These are phyloP conservation scores for Acanthamoeba healyi DNA, from an alignment of 208 protist genomes.

Conservation along the genomic window DNA sequence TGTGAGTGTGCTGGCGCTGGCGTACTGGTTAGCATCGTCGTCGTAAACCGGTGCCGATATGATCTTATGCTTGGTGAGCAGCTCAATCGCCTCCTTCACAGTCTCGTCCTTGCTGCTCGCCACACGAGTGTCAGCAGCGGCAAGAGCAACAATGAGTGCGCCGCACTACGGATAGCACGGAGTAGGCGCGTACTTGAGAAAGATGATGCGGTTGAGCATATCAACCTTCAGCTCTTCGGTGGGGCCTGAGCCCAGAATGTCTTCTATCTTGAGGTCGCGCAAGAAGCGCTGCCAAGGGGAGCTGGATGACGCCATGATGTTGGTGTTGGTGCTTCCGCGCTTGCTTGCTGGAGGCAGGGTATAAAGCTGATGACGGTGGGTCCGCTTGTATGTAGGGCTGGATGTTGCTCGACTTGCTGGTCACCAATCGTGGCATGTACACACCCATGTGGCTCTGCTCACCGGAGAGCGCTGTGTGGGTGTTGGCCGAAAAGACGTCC, in stretches of 20 bases:
- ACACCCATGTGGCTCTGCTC: no score
- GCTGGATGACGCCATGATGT: no score
- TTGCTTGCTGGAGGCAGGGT: no score
- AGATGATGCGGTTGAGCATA: background rate
- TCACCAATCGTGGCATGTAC: no score
- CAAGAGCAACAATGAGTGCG: background rate
- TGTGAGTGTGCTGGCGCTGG: background rate
- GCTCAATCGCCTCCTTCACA: constrained; percentile 2
- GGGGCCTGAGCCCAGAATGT: background rate
- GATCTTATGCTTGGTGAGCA: constrained; percentile 13
- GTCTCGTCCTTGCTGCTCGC: constrained; percentile 39
- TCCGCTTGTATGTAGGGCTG: no score
- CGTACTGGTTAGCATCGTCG: background rate
- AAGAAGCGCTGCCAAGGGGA: constrained; percentile 18
- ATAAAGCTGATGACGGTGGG: no score
- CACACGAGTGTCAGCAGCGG: background rate
- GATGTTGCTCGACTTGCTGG: no score
- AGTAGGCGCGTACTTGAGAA: background rate
- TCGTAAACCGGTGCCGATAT: constrained; percentile 30
- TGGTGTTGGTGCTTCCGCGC: no score
- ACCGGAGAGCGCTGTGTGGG: no score
- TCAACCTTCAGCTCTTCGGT: constrained; percentile 60
- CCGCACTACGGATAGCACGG: no score
- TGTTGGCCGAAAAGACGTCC: no score
- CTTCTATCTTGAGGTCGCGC: constrained; percentile 31